These are phyloP conservation scores for Chlorella sp. DNA, from an alignment of 139 green algal genomes.

Conservation along the genomic window DNA sequence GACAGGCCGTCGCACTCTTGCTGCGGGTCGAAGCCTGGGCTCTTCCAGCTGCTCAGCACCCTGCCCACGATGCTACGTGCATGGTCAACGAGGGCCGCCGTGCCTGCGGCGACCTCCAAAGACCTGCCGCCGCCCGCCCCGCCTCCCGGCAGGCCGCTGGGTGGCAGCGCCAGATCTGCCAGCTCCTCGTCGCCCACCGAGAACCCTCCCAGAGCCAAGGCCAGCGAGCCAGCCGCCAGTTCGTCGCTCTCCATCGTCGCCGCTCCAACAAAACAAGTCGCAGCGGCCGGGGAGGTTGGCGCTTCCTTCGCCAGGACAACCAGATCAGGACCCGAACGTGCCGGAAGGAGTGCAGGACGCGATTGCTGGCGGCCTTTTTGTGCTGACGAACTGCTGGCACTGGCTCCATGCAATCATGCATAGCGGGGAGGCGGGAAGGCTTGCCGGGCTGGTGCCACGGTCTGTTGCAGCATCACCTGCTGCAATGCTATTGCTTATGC, in stretches of 20 bases:
- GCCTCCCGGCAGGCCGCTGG: neutral
- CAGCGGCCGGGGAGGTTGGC: too few relatives aligned
- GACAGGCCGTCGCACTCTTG: neutral
- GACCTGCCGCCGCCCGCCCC: neutral
- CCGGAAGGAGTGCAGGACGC: too few relatives aligned
- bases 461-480: too few relatives aligned
- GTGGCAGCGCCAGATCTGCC: neutral
- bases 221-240: neutral
- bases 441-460: too few relatives aligned
- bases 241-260: neutral
- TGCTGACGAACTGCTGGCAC: too few relatives aligned
- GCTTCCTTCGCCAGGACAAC: too few relatives aligned
- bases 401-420: too few relatives aligned
- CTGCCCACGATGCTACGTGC: neutral
- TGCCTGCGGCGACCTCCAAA: neutral
- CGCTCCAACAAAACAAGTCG: too few relatives aligned
- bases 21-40: neutral
- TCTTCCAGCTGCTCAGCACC: neutral
- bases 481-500: too few relatives aligned
- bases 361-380: too few relatives aligned
- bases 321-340: too few relatives aligned
- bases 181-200: neutral
- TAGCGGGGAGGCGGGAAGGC: too few relatives aligned
- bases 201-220: constrained; percentile 12
- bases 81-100: neutral